These are phyloP conservation scores for Pisolithus thermaeus DNA, from an alignment of 1,284 basidiomycete species.

Conservation along the genomic window DNA sequence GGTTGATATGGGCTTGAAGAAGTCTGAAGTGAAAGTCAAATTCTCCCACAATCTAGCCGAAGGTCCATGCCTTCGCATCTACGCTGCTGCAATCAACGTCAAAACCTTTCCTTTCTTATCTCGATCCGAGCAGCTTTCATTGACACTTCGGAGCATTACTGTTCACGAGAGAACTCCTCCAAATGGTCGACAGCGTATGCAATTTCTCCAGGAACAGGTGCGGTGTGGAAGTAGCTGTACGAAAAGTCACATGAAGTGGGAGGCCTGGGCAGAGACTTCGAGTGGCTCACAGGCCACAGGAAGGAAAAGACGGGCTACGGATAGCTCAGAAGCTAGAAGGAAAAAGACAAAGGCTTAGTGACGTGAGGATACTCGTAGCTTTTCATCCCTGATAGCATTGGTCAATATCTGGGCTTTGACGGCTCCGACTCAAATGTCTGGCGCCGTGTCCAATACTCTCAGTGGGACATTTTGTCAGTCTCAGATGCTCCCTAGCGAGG, in stretches of 20 bases:
- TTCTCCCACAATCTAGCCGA: neutral
- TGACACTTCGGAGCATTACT: neutral
- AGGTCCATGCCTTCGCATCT: slow-evolving; percentile 1
- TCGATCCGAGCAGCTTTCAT: neutral
- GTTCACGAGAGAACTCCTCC: neutral
- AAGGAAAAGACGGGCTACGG: too few species aligned
- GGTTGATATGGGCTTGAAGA: neutral
- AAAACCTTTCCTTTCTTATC: slow-evolving; percentile 1
- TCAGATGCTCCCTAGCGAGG: too few species aligned
- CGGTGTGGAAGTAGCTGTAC: neutral
- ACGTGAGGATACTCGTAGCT: too few species aligned
- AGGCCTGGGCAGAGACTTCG: too few species aligned
- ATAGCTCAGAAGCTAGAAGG: too few species aligned
- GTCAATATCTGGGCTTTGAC: too few species aligned
- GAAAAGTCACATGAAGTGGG: neutral
- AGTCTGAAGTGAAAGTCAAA: neutral
- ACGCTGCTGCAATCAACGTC: neutral
- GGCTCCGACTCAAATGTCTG: too few species aligned
- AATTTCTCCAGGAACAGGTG: neutral
- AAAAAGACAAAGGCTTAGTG: too few species aligned
- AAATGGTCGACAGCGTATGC: neutral
- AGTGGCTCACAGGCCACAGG: too few species aligned
- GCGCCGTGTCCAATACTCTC: too few species aligned
- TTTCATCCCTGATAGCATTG: too few species aligned
- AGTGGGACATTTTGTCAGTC: too few species aligned